Conservation (phyloP, 306 rosid genomes). For the Cercis canadensis region DNA sequence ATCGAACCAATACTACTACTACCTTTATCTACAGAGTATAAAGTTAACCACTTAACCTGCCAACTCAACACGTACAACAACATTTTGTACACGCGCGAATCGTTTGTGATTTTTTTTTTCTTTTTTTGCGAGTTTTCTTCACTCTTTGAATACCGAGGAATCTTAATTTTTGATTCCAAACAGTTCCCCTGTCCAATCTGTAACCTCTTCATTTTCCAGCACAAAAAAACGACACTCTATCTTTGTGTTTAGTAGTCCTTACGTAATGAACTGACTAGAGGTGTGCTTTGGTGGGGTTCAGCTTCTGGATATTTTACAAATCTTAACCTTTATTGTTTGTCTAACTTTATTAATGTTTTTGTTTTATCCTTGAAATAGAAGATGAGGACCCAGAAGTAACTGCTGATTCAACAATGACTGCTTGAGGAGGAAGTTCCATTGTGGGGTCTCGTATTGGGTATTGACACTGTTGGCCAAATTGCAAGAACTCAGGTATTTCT, state of each 20-base stretch:
- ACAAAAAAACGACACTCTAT: background rate
- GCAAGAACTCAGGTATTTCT: conserved; percentile 50
- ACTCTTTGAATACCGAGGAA: conserved; percentile 28
- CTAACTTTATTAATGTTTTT: background rate
- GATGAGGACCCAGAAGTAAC: conserved; percentile 57
- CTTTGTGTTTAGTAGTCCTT: conserved; percentile 29
- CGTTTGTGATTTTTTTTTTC: conserved; percentile 32
- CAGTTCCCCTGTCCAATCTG: conserved; percentile 2
- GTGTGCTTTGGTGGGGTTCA: conserved; percentile 26
- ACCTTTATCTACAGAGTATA: conserved; percentile 47
- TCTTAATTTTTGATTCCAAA: conserved; percentile 35
- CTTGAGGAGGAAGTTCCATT: conserved; percentile 49
- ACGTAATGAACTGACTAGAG: conserved; percentile 30
- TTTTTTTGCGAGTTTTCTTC: conserved; percentile 9
- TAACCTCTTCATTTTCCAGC: conserved; percentile 28
- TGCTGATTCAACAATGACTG: conserved; percentile 55
- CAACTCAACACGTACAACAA: conserved; percentile 42
- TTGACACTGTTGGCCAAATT: conserved; percentile 38
- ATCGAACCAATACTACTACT: conserved; percentile 18
- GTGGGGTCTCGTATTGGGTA: conserved; percentile 44
- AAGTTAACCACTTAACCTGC: conserved; percentile 37
- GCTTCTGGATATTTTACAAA: conserved; percentile 26
- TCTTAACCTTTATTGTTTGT: background rate
- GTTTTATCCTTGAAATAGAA: conserved; percentile 48
- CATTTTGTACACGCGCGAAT: conserved; percentile 44